These are phyloP conservation scores for Vanrija sp. DNA, from an alignment of 1,284 basidiomycete species.

Conservation along the genomic window DNA sequence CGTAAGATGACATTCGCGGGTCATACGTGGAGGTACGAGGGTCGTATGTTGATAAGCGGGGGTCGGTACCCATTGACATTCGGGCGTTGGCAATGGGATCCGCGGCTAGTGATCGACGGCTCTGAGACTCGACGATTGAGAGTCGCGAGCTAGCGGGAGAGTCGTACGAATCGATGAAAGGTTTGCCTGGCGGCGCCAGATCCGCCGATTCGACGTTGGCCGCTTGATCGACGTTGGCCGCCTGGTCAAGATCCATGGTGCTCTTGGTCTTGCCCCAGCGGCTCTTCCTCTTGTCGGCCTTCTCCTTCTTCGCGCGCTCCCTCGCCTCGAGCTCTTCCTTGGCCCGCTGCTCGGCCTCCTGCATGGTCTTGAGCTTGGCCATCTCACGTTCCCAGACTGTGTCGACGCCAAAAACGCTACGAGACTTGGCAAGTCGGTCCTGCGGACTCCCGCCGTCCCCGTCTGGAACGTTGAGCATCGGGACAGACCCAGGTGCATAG, in stretches of 20 bases:
- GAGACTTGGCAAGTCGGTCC: constrained; percentile 28
- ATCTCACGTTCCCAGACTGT: constrained; percentile 47
- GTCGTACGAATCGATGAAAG: no score
- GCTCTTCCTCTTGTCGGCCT: constrained; percentile 6
- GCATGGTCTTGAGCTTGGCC: constrained; percentile 35
- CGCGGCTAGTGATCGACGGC: no score
- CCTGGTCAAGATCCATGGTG: not conserved
- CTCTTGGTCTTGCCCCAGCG: constrained; percentile 4
- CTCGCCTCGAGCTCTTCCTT: constrained; percentile 20
- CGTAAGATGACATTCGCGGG: not conserved
- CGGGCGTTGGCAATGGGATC: not conserved
- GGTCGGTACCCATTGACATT: not conserved
- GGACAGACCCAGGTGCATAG: no score
- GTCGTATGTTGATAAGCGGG: not conserved
- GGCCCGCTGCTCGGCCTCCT: constrained; percentile 26
- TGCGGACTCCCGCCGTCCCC: not conserved
- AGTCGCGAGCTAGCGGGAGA: no score
- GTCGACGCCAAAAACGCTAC: constrained; percentile 46
- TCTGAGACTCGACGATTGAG: no score
- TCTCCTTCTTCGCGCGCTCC: constrained; percentile 9
- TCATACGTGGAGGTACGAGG: not conserved
- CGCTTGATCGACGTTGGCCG: no score
- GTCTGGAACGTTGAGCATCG: constrained; percentile 1
- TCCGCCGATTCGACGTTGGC: no score
- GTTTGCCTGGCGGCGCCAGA: no score